Evolutionary conservation across 1,284 basidiomycete species (phyloP), one percentile per base, ranked within the genome.

Genomic region (Mycena citricolor): DNA sequence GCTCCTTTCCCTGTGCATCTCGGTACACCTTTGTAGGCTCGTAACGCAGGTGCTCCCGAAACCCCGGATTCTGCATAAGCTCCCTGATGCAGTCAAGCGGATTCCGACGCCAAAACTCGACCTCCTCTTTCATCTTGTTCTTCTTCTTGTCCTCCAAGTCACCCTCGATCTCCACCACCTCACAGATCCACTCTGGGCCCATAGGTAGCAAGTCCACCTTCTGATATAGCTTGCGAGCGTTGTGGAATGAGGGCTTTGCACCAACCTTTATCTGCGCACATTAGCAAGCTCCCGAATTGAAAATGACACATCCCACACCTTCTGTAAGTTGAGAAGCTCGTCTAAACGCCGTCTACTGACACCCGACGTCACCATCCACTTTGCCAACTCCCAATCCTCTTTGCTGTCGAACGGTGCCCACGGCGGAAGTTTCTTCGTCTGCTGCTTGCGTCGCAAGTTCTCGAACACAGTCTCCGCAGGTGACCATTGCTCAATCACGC

Each of bases 21-120:
- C 37, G 43, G 39, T 60, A 72, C 2, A 64, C 39, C 5, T 53
- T 52, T 28, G 62, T 55, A 0, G 68, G 70, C 34, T 45, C 54
- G 37, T 63, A 71, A 3, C 34, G 32, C 23, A 68, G 55, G 5
- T 49, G 8, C 0, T 62, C 54, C 2, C 45, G n/a, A 35, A 70
- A 68, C 2, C 55, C 41, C 0, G 40, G 42, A 36, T 62, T 42
- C 0, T 47, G 47, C 23, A 61, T 48, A 1, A 61, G 39, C 22
- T 61, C 54, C 24, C 44, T 30, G 14, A 59, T 49, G 34, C 54
- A 49, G 22, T 58, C 58, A 10, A 59, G 36, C 13, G 56, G 55
- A 55, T 69, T 51, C 4, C 64, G 52, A 14, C 25, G 39, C 47
- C 47, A 49, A 8, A 49, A 41, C 19, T 49, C 47, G 4, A 44